A percentile compares a stretch with the other conserved stretches of the same genome.
phyloP scores from a whole-genome alignment of 2,329 filamentous ascomycete genomes.

The Lojkania enalia region DNA sequence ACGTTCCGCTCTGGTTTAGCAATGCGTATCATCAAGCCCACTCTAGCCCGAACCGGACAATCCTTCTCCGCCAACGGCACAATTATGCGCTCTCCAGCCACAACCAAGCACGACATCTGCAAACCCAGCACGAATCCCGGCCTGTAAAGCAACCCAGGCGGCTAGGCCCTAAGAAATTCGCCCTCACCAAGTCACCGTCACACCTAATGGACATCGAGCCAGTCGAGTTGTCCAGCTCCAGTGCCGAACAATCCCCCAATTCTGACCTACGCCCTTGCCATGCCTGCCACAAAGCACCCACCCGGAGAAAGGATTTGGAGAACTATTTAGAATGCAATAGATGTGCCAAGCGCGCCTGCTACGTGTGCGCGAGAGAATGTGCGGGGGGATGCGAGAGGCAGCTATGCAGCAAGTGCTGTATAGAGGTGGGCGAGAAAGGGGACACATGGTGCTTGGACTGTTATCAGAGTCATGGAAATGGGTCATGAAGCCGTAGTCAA shows the following conservation, averaged over 20 bases:
- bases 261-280: slow-evolving; percentile 59
- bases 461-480: slow-evolving; percentile 21
- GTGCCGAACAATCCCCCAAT: slow-evolving; percentile 37
- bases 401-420: slow-evolving; percentile 70
- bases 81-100: not conserved
- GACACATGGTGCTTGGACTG: slow-evolving; percentile 70
- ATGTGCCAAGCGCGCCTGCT: slow-evolving; percentile 66
- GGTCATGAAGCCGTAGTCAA: not conserved
- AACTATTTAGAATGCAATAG: slow-evolving; percentile 66
- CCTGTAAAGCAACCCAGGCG: slow-evolving; percentile 39
- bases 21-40: not conserved
- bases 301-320: slow-evolving; percentile 66
- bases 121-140: slow-evolving; percentile 29
- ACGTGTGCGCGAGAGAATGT: slow-evolving; percentile 69
- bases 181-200: slow-evolving; percentile 32
- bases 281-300: slow-evolving; percentile 68
- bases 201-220: slow-evolving; percentile 38
- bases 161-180: slow-evolving; percentile 20
- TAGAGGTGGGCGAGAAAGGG: slow-evolving; percentile 66
- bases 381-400: slow-evolving; percentile 57
- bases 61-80: slow-evolving; percentile 19
- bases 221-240: slow-evolving; percentile 35
- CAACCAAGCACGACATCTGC: slow-evolving; percentile 8
- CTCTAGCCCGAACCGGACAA: not conserved
- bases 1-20: not conserved